phyloP scores from a whole-genome alignment of 2,329 filamentous ascomycete genomes.

The Thelonectria discophora region DNA sequence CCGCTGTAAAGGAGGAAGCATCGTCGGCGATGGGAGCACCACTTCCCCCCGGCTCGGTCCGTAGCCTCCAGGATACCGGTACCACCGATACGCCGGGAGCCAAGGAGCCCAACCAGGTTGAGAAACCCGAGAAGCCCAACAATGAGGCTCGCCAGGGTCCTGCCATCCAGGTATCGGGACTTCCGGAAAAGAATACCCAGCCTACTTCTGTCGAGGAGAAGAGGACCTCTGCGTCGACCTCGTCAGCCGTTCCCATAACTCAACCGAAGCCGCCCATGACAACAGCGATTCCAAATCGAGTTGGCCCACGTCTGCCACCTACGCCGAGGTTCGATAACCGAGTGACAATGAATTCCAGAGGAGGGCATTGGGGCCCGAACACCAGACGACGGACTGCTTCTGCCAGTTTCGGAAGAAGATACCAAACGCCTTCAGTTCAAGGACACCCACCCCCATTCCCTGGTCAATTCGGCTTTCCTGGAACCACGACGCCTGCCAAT shows the following conservation, averaged over 20 bases:
- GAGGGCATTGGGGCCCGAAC: too few relatives aligned
- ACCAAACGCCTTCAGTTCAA: not conserved
- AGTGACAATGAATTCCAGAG: not conserved
- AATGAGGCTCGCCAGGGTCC: too few relatives aligned
- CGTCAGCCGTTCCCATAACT: not conserved
- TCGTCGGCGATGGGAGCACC: too few relatives aligned
- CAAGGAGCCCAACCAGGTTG: not conserved
- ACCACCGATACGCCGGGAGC: not conserved
- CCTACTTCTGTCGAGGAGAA: not conserved
- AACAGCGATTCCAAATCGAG: not conserved
- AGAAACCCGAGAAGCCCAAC: not conserved
- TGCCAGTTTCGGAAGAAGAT: not conserved
- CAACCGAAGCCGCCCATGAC: not conserved
- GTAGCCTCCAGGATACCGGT: not conserved
- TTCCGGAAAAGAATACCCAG: not conserved
- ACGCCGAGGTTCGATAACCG: slow-evolving; percentile 16
- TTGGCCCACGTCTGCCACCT: slow-evolving; percentile 15
- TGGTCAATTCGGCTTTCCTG: not conserved
- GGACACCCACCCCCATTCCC: not conserved
- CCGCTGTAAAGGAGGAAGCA: not conserved
- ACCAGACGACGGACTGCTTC: not conserved
- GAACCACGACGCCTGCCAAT: not conserved
- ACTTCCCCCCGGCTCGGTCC: not conserved
- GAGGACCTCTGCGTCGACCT: not conserved
- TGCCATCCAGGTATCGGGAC: not conserved